These are phyloP conservation scores for Amphibolis antarctica DNA, from an alignment of 106 monocot genomes.

Conservation along the genomic window DNA sequence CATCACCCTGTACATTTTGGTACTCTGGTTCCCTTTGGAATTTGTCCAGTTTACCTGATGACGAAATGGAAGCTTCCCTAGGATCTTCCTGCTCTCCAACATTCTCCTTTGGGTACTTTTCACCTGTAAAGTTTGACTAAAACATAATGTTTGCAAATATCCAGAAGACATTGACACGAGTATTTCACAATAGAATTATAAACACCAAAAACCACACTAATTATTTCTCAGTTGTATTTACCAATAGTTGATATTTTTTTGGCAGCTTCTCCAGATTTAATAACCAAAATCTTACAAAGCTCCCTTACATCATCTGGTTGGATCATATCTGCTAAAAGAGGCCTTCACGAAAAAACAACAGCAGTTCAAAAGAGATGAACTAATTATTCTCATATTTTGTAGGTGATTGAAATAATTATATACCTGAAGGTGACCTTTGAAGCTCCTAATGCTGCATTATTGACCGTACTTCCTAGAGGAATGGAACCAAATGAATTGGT, in stretches of 20 bases:
- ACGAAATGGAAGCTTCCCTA: conserved; percentile 10
- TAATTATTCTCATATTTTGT: neutral
- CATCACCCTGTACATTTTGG: neutral
- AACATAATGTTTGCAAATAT: too few species aligned
- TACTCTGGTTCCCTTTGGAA: neutral
- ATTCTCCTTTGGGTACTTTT: conserved; percentile 29
- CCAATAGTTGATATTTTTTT: conserved; percentile 40
- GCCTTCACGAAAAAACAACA: conserved; percentile 27
- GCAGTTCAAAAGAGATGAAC: neutral
- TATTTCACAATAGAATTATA: too few species aligned
- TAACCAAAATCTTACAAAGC: conserved; percentile 74
- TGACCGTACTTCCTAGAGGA: conserved; percentile 14
- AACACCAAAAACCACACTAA: too few species aligned
- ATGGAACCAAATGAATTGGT: conserved; percentile 32
- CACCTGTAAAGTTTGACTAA: too few species aligned
- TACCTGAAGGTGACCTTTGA: conserved; percentile 72
- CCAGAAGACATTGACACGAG: too few species aligned
- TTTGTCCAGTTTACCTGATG: neutral
- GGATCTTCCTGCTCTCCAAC: conserved; percentile 32
- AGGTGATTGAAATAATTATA: neutral
- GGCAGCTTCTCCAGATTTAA: conserved; percentile 51
- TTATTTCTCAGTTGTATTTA: neutral
- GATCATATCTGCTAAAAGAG: conserved; percentile 72
- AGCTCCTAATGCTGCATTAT: conserved; percentile 22
- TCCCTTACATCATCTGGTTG: conserved; percentile 83